These are phyloP conservation scores for Picea sitchensis DNA, from an alignment of 75 land plant genomes.

Conservation along the genomic window DNA sequence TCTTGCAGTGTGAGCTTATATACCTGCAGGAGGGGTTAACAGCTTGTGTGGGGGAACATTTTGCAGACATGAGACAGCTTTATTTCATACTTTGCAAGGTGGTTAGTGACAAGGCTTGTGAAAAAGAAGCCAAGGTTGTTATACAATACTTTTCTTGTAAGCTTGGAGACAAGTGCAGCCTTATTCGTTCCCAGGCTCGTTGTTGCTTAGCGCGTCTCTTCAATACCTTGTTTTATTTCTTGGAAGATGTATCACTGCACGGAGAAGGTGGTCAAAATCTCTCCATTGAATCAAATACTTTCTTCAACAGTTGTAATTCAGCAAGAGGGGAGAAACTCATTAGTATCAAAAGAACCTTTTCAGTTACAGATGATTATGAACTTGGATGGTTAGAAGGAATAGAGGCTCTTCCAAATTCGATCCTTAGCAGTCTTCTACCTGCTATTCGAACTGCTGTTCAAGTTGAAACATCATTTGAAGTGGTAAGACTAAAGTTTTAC, in stretches of 20 bases:
- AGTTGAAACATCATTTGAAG: slow-evolving; percentile 28
- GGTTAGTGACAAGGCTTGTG: neutral
- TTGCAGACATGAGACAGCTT: slow-evolving; percentile 1
- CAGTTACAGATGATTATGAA: slow-evolving; percentile 10
- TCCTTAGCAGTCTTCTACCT: slow-evolving; percentile 19
- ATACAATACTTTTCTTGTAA: slow-evolving; percentile 21
- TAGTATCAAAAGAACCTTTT: neutral
- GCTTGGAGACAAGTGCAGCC: slow-evolving; percentile 19
- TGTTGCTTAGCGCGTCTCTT: slow-evolving; percentile 20
- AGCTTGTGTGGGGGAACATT: neutral
- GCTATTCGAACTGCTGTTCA: slow-evolving; percentile 25
- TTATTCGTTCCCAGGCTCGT: slow-evolving; percentile 28
- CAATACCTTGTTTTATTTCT: neutral
- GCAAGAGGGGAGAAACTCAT: neutral
- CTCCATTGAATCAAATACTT: neutral
- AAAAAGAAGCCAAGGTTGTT: slow-evolving; percentile 19
- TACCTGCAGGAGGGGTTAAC: slow-evolving; percentile 29
- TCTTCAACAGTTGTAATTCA: neutral
- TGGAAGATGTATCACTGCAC: neutral
- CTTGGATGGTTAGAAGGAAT: slow-evolving; percentile 18
- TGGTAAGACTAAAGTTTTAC: slow-evolving; percentile 12
- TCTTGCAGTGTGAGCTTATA: slow-evolving; percentile 27
- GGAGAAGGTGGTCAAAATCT: neutral
- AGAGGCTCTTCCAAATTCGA: slow-evolving; percentile 15
- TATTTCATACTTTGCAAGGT: neutral